Base-by-base conservation (phyloP, 1,139 yeast species). In the Zygoascus sp. region DNA sequence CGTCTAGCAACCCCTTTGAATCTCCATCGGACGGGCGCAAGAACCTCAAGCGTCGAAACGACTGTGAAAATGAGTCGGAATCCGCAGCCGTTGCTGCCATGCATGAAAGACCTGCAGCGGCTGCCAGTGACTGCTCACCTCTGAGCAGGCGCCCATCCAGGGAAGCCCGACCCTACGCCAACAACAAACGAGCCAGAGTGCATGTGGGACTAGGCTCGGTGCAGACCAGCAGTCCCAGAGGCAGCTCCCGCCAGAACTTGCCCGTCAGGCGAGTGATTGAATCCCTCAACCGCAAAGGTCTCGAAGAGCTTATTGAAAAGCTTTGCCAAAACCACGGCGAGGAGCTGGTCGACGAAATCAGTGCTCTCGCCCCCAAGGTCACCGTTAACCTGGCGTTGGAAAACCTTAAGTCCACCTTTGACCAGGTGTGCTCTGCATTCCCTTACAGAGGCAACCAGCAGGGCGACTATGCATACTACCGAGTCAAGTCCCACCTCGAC, bases 381-480 rank as follows among this genome's bases (percentile, higher is more conserved):
- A 69, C 80, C 0, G 72, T 80, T 4, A 63, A 67, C 13, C 72
- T 76, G 50, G 77, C 86, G 5, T 63, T 83, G 23, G 69, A 66
- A 10, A 69, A 79, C 28, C 67, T 87, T 46, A 65, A 69, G 32
- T 61, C 62, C 10, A 80, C 82, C 56, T 67, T 75, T 44, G 69
- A 73, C 13, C 58, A 59, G 2, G 76, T 86, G 23, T 60, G 69
- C 28, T 63, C 65, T 17, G 74, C 76, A 50, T 66, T 87, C 53
- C 96, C 96, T 1, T 86, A 84, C 64, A 81, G 82, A 56, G 87
- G 87, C 52, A 88, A 83, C 56, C 70, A 74, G 17, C 73, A 76
- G 44, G 80, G 85, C 45, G 97, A 90, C 64, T 92, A 92, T 62
- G 83, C 96, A n/a, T 92, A 83, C 65, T 72, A 87, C 50, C 74